phyloP scores from a whole-genome alignment of 257 asterid species.

The Fraxinus quadrangulata region DNA sequence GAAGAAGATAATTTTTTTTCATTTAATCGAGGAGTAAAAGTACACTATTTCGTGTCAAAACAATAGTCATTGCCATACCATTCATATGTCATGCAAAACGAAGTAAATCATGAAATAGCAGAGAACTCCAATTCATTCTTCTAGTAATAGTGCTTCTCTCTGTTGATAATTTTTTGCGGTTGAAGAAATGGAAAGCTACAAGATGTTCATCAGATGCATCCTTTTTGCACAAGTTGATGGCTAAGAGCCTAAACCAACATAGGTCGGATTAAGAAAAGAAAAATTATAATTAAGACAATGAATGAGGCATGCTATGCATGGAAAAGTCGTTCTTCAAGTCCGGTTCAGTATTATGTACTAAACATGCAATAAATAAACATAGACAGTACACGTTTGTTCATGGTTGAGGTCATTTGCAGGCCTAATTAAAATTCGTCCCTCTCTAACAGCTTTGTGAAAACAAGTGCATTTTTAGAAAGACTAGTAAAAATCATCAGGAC shows the following conservation, averaged over 20 bases:
- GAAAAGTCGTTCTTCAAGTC: neutral
- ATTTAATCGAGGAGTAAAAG: conserved; percentile 20
- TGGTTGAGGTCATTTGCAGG: too few species aligned
- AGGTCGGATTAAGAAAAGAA: neutral
- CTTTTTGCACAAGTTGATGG: neutral
- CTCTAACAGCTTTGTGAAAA: neutral
- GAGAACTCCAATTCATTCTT: neutral
- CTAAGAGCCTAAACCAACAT: neutral
- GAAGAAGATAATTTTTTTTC: conserved; percentile 33
- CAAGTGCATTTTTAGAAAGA: neutral
- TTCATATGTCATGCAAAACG: neutral
- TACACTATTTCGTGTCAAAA: conserved; percentile 11
- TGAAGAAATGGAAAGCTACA: neutral
- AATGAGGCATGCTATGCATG: neutral
- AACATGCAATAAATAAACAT: neutral
- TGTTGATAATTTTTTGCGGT: neutral
- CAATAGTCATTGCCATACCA: conserved; percentile 7
- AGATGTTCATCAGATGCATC: neutral
- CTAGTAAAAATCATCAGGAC: neutral
- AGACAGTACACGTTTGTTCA: neutral
- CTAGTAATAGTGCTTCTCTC: neutral
- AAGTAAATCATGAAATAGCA: neutral
- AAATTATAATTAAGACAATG: too few species aligned
- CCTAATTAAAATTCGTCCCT: too few species aligned
- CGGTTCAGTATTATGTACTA: neutral